Percentiles rank a stretch among this genome's conserved stretches.
phyloP scores from a whole-genome alignment of 805 yeast species.

The Debaryomyces maramus region DNA sequence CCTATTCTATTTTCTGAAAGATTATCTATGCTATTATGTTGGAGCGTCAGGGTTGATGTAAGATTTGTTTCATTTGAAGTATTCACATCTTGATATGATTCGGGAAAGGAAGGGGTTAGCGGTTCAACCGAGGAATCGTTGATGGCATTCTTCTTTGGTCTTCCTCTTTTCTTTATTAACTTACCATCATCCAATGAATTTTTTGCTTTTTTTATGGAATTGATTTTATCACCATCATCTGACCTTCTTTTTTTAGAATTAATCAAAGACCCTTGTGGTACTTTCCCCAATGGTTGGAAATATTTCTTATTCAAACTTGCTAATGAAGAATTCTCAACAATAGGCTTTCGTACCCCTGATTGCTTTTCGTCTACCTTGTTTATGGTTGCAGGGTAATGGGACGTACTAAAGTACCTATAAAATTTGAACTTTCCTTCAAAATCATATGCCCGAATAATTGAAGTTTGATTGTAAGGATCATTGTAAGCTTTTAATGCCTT shows the following conservation, averaged over 20 bases:
- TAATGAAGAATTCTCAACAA: conserved; percentile 3
- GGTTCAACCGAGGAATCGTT: background rate
- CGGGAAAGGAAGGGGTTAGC: background rate
- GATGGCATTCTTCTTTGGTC: conserved; percentile 4
- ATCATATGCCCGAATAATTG: conserved; percentile 63
- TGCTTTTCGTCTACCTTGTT: conserved; percentile 1
- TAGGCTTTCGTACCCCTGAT: conserved; percentile 5
- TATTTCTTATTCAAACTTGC: conserved; percentile 13
- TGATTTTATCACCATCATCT: background rate
- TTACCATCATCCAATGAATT: background rate
- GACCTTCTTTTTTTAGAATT: conserved; percentile 15
- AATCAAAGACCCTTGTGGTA: conserved; percentile 22
- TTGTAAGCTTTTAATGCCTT: conserved; percentile 25
- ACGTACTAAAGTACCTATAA: conserved; percentile 50
- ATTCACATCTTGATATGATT: background rate
- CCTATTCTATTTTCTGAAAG: background rate
- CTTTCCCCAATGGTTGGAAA: conserved; percentile 23
- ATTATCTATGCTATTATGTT: background rate
- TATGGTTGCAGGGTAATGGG: background rate
- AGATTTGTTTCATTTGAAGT: background rate
- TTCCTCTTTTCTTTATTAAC: conserved; percentile 1
- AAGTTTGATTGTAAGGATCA: conserved; percentile 26
- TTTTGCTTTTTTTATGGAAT: conserved; percentile 1
- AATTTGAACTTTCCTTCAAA: conserved; percentile 73
- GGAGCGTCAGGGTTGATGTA: background rate